Base-by-base conservation (phyloP, 228 moss, liverwort and hornwort species). In the Sphagnum magellanicum region DNA sequence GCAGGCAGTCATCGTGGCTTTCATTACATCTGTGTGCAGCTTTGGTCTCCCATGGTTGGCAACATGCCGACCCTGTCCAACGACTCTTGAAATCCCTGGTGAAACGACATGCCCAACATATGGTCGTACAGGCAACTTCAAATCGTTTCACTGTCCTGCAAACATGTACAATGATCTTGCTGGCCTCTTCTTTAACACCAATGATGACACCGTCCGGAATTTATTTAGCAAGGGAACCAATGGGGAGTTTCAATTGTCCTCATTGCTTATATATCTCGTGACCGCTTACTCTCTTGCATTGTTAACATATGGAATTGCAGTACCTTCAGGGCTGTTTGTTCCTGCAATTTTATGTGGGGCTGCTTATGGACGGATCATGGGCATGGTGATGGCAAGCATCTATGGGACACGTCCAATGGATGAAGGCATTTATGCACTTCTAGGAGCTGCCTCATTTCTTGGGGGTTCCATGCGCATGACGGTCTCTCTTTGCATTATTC, bases 381-480 rank as follows among this genome's bases (percentile, higher is more conserved):
- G 97, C 50, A 81, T 91, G 85, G 47, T 90, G 51, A 87, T 98
- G 93, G 73, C 75, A 68, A 49, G 75, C 0, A 52, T 82, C 60
- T 55, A 12, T 12, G 71, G 73, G 68, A 63, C 70, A 10, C 66
- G 69, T 8, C 69, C 74, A 53, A 77, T 93, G 60, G 97, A 98
- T 59, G 97, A 98, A 76, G 97, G 93, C 5, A 75, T 98, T 15
- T 98, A 92, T 70, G 98, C 98, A 59, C 82, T 98, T 46, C 66
- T 98, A 59, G 98, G 98, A 63, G 90, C 93, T 65, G 93, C 98
- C 10, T 93, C 98, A 4, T 93, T 98, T 63, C 82, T 98, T 51
- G 98, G 93, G 51, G 98, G 98, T 68, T 98, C 93, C n/a, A 92
- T 98, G 98, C 84, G 98, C 65, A 93, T 90, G 98, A 98, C 98